Evolutionary conservation across 257 asterid genomes (phyloP).

Genomic region (Linderniella brevidens): DNA sequence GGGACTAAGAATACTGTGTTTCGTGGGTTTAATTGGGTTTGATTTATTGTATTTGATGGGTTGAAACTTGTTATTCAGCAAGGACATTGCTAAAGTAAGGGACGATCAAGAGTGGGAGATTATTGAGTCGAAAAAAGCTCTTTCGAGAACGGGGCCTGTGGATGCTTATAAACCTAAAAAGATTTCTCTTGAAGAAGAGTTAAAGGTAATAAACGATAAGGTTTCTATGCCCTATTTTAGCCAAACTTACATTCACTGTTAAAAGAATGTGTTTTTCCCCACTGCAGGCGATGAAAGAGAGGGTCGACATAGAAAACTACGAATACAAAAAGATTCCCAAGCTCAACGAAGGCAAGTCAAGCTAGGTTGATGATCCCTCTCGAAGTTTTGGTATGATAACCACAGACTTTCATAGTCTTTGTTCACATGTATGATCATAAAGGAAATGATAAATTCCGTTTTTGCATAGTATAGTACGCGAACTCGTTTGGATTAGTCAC

Average conservation of each 20-base stretch:
- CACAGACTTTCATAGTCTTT: too few species aligned
- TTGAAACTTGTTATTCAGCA: slow-evolving; percentile 34
- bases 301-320: slow-evolving; percentile 60
- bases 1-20: neutral
- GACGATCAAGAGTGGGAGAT: slow-evolving; percentile 95
- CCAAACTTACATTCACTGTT: neutral
- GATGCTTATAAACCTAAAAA: slow-evolving; percentile 69
- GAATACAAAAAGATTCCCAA: slow-evolving; percentile 86
- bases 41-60: slow-evolving; percentile 7
- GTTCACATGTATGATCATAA: too few species aligned
- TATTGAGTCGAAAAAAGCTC: slow-evolving; percentile 63
- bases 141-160: slow-evolving; percentile 71
- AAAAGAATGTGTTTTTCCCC: neutral
- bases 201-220: slow-evolving; percentile 33
- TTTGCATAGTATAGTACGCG: too few species aligned
- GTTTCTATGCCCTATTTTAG: neutral
- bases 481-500: too few species aligned
- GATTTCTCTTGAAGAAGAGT: slow-evolving; percentile 69
- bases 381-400: too few species aligned
- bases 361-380: slow-evolving; percentile 8
- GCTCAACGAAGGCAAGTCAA: slow-evolving; percentile 36
- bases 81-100: slow-evolving; percentile 82
- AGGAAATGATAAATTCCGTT: too few species aligned
- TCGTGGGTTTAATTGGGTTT: neutral
- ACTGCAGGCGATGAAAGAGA: slow-evolving; percentile 55